Percentiles rank a stretch among this genome's conserved stretches.
These are phyloP conservation scores for Lunasporangiospora selenospora DNA, from an alignment of 192 early-diverging fungal species.

Conservation along the genomic window DNA sequence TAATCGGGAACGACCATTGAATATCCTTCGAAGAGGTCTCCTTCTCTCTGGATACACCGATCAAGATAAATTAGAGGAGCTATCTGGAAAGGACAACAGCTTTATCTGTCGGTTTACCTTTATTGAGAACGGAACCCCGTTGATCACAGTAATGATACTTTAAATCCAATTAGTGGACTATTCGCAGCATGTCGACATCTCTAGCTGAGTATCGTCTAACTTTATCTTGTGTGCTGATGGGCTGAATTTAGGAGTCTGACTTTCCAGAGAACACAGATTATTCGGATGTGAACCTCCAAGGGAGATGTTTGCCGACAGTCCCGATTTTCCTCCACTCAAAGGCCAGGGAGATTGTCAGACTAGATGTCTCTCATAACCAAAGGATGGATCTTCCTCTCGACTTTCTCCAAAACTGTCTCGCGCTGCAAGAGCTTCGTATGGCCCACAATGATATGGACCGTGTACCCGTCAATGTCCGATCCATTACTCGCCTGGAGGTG, in stretches of 20 bases:
- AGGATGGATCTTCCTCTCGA: constrained; percentile 83
- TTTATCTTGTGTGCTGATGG: too few species aligned
- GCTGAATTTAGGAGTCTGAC: constrained; percentile 48
- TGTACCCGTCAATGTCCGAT: constrained; percentile 72
- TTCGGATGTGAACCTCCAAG: constrained; percentile 73
- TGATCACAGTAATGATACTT: constrained; percentile 32
- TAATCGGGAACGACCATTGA: constrained; percentile 72
- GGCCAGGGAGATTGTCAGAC: constrained; percentile 72
- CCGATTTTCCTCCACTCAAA: constrained; percentile 79
- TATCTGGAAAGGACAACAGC: constrained; percentile 87
- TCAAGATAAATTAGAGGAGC: constrained; percentile 76
- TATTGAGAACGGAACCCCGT: constrained; percentile 47
- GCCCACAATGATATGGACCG: constrained; percentile 71
- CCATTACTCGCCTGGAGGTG: constrained; percentile 67
- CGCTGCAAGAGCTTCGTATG: constrained; percentile 71
- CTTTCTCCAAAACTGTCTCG: constrained; percentile 78
- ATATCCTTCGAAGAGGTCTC: constrained; percentile 75
- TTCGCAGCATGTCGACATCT: constrained; percentile 54
- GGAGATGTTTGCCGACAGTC: constrained; percentile 77
- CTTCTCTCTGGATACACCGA: constrained; percentile 83
- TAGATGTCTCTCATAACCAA: constrained; percentile 86
- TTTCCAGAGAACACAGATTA: constrained; percentile 45
- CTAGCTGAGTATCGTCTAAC: too few species aligned
- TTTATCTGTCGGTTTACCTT: constrained; percentile 85
- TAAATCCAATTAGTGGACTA: neutral